Conservation (phyloP, 202 grass and related monocot genomes). For the Sporobolus alterniflorus region DNA sequence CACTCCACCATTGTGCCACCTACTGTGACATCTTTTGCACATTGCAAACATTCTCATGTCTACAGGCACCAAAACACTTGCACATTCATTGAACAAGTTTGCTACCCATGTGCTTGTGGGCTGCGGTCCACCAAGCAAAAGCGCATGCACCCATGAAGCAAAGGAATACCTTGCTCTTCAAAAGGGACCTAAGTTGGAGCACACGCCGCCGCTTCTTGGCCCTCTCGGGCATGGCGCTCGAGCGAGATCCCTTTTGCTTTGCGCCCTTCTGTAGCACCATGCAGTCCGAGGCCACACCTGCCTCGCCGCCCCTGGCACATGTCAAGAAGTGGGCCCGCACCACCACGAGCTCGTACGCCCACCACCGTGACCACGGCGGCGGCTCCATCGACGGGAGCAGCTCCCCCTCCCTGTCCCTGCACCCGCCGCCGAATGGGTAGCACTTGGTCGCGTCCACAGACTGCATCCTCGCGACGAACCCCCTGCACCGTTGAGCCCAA, state of each 20-base stretch:
- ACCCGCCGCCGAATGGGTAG: slow-evolving; percentile 41
- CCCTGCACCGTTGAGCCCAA: slow-evolving; percentile 40
- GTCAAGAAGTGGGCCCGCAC: slow-evolving; percentile 2
- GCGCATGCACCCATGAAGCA: slow-evolving; percentile 36
- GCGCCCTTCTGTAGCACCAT: slow-evolving; percentile 7
- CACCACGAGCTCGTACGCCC: slow-evolving; percentile 49
- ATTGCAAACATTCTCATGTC: neutral
- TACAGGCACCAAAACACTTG: neutral
- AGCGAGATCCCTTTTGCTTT: slow-evolving; percentile 46
- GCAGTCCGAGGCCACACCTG: neutral
- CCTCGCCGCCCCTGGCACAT: neutral
- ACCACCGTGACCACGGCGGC: slow-evolving; percentile 55
- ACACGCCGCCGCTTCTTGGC: slow-evolving; percentile 34
- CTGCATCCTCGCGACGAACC: slow-evolving; percentile 53
- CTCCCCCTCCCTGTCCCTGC: neutral
- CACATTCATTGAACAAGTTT: slow-evolving; percentile 8
- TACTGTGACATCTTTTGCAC: neutral
- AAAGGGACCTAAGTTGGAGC: slow-evolving; percentile 32
- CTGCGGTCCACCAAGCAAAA: slow-evolving; percentile 17
- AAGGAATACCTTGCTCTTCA: slow-evolving; percentile 49
- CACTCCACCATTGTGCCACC: neutral
- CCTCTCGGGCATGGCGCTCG: slow-evolving; percentile 20
- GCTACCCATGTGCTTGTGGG: slow-evolving; percentile 2
- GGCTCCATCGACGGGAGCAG: slow-evolving; percentile 42
- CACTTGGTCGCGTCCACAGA: slow-evolving; percentile 43